A percentile compares a stretch with the other conserved stretches of the same genome.
These are phyloP conservation scores for Tinospora cordifolia DNA, from an alignment of 164 flowering plant species.

Conservation along the genomic window DNA sequence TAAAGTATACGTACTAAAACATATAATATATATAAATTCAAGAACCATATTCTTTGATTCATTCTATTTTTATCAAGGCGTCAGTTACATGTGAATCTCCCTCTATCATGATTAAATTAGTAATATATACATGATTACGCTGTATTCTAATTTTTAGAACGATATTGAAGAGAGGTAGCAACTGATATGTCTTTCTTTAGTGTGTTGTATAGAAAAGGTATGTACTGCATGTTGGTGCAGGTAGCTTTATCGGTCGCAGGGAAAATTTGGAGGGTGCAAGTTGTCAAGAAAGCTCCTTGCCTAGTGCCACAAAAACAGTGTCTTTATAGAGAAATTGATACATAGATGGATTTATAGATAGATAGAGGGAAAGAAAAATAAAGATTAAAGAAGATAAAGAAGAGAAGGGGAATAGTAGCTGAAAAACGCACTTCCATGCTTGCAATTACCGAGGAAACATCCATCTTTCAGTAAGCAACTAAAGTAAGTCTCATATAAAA, in stretches of 20 bases:
- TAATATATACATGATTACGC: neutral
- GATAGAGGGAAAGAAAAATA: slow-evolving; percentile 15
- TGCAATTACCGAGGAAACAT: slow-evolving; percentile 64
- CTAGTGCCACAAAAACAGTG: slow-evolving; percentile 8
- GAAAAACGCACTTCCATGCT: slow-evolving; percentile 44
- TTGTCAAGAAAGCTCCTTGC: slow-evolving; percentile 13
- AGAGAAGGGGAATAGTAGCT: slow-evolving; percentile 15
- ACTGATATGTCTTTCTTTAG: too few relatives aligned
- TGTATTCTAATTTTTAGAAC: neutral
- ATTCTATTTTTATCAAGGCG: too few relatives aligned
- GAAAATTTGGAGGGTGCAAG: slow-evolving; percentile 18
- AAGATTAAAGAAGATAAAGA: neutral
- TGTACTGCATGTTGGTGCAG: neutral
- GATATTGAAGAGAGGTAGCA: slow-evolving; percentile 1
- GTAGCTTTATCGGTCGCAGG: slow-evolving; percentile 25
- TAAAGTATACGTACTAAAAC: too few relatives aligned
- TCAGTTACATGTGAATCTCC: too few relatives aligned
- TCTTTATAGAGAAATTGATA: slow-evolving; percentile 18
- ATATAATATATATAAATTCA: too few relatives aligned
- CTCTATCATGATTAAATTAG: neutral
- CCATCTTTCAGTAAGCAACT: slow-evolving; percentile 29
- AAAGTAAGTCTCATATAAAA: slow-evolving; percentile 13
- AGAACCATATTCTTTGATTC: too few relatives aligned
- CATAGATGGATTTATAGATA: slow-evolving; percentile 14
- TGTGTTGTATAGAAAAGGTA: slow-evolving; percentile 7